A percentile compares a stretch with the other conserved stretches of the same genome.
phyloP scores from a whole-genome alignment of 176 grass and related monocot species.

The Rhynchospora pubera region DNA sequence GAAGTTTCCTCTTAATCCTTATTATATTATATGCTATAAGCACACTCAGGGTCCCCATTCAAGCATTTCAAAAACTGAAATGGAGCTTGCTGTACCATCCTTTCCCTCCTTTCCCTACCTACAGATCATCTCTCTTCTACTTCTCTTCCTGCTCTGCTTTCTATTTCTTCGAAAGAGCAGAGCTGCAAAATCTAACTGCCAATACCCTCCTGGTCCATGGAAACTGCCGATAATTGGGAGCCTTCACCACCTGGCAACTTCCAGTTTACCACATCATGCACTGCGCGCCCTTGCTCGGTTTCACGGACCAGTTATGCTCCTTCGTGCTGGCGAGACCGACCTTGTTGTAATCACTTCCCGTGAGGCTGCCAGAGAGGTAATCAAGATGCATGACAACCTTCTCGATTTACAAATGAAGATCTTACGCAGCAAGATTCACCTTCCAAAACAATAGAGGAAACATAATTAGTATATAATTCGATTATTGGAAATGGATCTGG shows the following conservation, averaged over 20 bases:
- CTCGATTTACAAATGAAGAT: not conserved
- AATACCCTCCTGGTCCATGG: conserved; percentile 35
- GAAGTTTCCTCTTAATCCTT: not conserved
- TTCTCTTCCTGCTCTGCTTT: not conserved
- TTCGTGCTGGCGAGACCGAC: conserved; percentile 27
- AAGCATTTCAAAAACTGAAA: not conserved
- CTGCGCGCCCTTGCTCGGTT: conserved; percentile 19
- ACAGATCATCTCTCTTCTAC: conserved; percentile 3
- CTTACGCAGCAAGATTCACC: no score
- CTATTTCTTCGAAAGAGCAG: not conserved
- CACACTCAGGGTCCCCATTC: not conserved
- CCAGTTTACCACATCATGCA: conserved; percentile 26
- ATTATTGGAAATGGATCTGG: not conserved
- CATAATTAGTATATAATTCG: not conserved
- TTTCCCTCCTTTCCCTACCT: not conserved
- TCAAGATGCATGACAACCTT: not conserved
- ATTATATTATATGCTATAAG: not conserved
- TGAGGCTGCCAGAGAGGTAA: conserved; percentile 25
- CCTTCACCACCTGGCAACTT: conserved; percentile 32
- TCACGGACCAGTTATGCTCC: conserved; percentile 38
- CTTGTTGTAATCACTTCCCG: conserved; percentile 25
- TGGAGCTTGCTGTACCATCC: not conserved
- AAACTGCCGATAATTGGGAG: conserved; percentile 33
- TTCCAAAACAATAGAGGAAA: not conserved
- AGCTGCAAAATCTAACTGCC: not conserved